Conservation (phyloP, 169 alveolate species). For the Cardiosporidium cionae region DNA sequence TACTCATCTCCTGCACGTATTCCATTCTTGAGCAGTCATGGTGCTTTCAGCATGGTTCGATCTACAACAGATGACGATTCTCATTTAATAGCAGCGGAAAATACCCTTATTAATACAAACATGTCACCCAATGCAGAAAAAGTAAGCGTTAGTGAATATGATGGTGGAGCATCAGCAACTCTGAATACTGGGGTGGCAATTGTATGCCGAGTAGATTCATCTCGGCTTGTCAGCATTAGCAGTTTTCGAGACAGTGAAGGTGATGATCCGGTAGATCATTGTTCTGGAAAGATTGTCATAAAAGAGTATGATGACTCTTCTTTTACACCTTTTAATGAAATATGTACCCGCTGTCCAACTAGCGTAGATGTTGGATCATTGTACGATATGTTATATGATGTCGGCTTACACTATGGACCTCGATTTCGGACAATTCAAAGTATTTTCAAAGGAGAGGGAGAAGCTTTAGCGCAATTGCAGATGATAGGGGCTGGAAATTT, state of each 20-base stretch:
- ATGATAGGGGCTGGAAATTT: conserved; percentile 27
- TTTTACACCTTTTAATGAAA: conserved; percentile 9
- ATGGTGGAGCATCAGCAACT: background rate
- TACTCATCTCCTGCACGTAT: too few relatives aligned
- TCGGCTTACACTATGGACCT: conserved; percentile 51
- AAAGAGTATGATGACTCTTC: conserved; percentile 3
- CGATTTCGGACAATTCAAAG: conserved; percentile 47
- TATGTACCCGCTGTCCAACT: conserved; percentile 10
- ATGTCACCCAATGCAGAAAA: background rate
- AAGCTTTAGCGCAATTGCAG: conserved; percentile 38
- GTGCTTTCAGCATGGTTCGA: background rate
- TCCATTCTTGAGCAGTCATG: background rate
- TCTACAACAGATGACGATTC: background rate
- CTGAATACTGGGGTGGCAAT: conserved; percentile 18
- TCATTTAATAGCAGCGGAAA: background rate
- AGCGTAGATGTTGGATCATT: conserved; percentile 28
- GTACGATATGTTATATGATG: conserved; percentile 34
- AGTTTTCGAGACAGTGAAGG: conserved; percentile 21
- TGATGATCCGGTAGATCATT: conserved; percentile 29
- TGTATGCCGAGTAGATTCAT: conserved; percentile 23
- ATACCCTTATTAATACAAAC: background rate
- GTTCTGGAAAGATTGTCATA: conserved; percentile 26
- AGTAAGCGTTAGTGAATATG: background rate
- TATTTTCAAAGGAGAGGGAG: conserved; percentile 25
- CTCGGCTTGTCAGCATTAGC: conserved; percentile 21